Evolutionary conservation across 306 rosid genomes (phyloP), one percentile per base, ranked within the genome.

Genomic region (Mimosa bimucronata): DNA sequence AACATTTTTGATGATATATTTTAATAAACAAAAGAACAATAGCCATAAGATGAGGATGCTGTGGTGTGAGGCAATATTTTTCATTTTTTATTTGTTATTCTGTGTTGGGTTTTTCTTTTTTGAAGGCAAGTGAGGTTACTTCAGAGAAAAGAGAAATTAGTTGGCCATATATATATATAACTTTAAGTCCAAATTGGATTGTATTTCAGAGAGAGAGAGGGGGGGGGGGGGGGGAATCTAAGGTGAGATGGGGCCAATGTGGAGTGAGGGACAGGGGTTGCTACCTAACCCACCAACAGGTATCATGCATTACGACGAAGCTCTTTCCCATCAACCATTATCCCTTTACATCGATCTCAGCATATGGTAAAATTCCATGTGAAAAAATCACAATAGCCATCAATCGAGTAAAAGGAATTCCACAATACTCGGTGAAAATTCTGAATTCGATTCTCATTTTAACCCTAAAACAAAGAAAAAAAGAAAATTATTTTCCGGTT

Each of bases 211-310:
- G 83, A 52, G 19, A 9, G 5, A 14, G 68, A 62, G 45, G 55
- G 85, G 74, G 77, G 73, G 52, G 4, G 16, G 5, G 82, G 86
- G 80, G 86, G 97, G 96, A 95, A 92, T 93, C 96, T 84, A 78
- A 69, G 87, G 92, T 71, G 70, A 85, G 87, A 91, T 88, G 97
- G 98, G 99, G 87, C 99, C 98, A 88, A 85, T 77, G 88, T 75
- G 81, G 89, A 87, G 91, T 91, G 73, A 67, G 73, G 46, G 97
- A 90, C 98, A 96, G 99, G 89, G 97, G 77, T 88, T 91, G 99
- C 85, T 89, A 88, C 98, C 98, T 87, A 90, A 96, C 94, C 99
- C 91, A 91, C 98, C 97, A 93, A 91, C 99, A 96, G 64, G 85
- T 80, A 90, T 96, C 99, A 88, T 96, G 99, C 88, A 87, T 81